phyloP scores from a whole-genome alignment of 2,329 filamentous ascomycete species.

The Penicillium sp. region DNA sequence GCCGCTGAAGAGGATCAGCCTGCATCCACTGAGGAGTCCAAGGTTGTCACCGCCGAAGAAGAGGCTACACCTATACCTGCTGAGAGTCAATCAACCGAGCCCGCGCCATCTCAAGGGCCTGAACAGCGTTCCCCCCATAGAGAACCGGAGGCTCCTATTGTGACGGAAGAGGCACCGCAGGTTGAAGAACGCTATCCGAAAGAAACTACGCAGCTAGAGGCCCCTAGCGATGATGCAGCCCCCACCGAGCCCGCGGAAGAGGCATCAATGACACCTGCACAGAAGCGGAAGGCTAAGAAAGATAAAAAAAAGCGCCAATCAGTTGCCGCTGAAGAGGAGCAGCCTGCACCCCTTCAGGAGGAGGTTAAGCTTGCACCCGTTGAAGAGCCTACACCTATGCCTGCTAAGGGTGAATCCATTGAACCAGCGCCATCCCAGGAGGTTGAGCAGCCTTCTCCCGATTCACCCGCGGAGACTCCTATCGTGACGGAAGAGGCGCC shows the following conservation, averaged over 20 bases:
- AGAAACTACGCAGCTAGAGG: conserved; percentile 2
- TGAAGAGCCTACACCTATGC: background rate
- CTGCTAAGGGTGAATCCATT: background rate
- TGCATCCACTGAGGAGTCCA: conserved; percentile 2
- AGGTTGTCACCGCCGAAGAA: background rate
- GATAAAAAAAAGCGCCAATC: conserved; percentile 26
- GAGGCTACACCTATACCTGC: background rate
- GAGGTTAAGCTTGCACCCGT: background rate
- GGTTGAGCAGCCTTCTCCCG: background rate
- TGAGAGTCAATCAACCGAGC: background rate
- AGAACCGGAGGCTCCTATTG: background rate
- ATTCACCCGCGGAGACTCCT: background rate
- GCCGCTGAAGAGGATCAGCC: conserved; percentile 1
- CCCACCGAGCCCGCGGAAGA: conserved; percentile 1
- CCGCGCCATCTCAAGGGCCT: background rate
- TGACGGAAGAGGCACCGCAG: too few species aligned
- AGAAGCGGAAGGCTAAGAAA: conserved; percentile 21
- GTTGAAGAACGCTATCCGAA: background rate
- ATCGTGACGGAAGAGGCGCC: too few species aligned
- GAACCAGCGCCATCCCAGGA: background rate
- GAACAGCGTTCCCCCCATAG: background rate
- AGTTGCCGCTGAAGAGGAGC: conserved; percentile 6
- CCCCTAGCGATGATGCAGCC: background rate
- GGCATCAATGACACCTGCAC: conserved; percentile 14
- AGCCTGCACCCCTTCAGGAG: background rate